Evolutionary conservation across 345 rosid species (phyloP).

Genomic region (Fremontodendron californicum): DNA sequence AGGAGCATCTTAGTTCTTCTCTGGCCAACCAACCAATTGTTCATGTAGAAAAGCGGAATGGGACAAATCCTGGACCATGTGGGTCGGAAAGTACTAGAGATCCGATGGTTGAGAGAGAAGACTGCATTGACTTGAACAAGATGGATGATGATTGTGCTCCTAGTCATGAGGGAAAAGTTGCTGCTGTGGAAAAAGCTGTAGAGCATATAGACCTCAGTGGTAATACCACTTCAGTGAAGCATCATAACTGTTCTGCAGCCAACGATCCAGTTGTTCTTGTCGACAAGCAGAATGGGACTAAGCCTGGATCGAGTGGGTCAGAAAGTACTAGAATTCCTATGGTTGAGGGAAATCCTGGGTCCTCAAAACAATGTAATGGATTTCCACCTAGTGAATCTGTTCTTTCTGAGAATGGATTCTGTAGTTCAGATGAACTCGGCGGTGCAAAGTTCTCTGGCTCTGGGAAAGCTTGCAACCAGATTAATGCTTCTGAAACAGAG

Average conservation of each 20-base stretch:
- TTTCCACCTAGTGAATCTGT: constrained; percentile 16
- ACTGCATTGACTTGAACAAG: constrained; percentile 24
- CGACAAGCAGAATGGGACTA: constrained; percentile 34
- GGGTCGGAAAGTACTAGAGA: constrained; percentile 29
- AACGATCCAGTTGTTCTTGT: constrained; percentile 7
- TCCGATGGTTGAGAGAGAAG: constrained; percentile 20
- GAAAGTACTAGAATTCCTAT: too few relatives aligned
- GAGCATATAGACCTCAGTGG: constrained; percentile 17
- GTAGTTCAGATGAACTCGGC: constrained; percentile 18
- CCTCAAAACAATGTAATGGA: constrained; percentile 24
- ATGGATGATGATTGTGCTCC: constrained; percentile 18
- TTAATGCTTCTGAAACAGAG: constrained; percentile 16
- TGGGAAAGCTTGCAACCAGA: constrained; percentile 14
- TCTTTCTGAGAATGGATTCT: constrained; percentile 24
- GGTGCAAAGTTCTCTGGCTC: constrained; percentile 11
- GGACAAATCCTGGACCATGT: constrained; percentile 25
- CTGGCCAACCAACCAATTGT: constrained; percentile 21
- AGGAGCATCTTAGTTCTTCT: constrained; percentile 29
- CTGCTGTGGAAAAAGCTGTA: constrained; percentile 19
- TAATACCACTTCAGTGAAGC: constrained; percentile 11
- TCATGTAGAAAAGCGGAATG: constrained; percentile 31
- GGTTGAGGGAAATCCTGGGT: constrained; percentile 24
- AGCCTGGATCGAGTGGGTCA: constrained; percentile 23
- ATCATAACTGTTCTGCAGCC: constrained; percentile 32
- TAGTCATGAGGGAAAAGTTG: constrained; percentile 18